Evolutionary conservation across 495 filamentous ascomycete species (phyloP), one percentile per base, ranked within the genome.

Genomic region (Trichoderma reesei): DNA sequence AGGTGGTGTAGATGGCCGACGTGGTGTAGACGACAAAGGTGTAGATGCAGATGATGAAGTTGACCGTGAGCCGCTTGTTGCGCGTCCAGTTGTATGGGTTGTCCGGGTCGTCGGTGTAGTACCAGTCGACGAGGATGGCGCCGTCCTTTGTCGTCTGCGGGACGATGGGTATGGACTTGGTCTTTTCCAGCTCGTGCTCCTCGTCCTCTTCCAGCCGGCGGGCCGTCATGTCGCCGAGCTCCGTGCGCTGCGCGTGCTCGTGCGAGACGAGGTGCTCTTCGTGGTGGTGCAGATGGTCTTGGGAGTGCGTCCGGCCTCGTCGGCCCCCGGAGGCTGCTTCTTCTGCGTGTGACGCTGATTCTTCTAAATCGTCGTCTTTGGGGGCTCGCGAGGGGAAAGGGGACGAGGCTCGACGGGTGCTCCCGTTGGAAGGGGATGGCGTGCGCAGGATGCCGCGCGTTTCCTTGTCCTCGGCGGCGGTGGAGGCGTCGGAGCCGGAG

Each of bases 91-190:
- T 86, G 37, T 79, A 80, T 31, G 84, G 85, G 65, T 85, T 80
- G 38, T 81, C 69, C 0, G 78, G 73, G 66, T 87, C 84, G 61
- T 82, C 71, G 6, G 78, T 76, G 16, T 74, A 76, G 65, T 86
- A 82, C 75, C 78, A 88, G 26, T 80, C 80, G 11, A 87, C 84
- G 0, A 88, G 73, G 61, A 87, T 80, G 18, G 78, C 73, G 44
- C 78, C 78, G 59, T 82, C 79, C 54, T 63, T 65, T 11, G 73
- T 78, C 54, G 67, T 74, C 41, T 67, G 71, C 0, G 83, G 80
- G 0, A 72, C 68, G 39, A 84, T 77, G 31, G 82, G 79, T 8
- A 75, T 74, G 13, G 77, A 82, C 64, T 79, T 73, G 54, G 74
- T 77, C 41, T 76, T 75, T 41, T 78, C 71, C n/a, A 75, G 60